Evolutionary conservation across 495 filamentous ascomycete species (phyloP), one percentile per base, ranked within the genome.

Genomic region (Oleoguttula mirabilis): DNA sequence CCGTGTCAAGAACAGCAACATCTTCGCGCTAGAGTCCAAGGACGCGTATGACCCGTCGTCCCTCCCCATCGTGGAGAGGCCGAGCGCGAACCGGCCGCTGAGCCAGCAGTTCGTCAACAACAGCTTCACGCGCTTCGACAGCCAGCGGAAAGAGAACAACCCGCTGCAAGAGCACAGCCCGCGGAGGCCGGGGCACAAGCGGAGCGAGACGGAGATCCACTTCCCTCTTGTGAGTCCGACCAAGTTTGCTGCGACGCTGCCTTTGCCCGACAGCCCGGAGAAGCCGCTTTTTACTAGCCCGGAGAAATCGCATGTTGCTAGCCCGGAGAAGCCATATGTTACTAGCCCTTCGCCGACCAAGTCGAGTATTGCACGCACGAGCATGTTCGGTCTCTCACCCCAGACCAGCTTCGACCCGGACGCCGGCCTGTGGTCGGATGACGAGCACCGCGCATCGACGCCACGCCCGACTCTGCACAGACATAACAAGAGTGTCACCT

Each of bases 1-100:
- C 28, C 80, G 90, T 30, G 90, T 98, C 37, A 93, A 90, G 65
- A 96, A 94, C 65, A 90, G 87, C 69, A 88, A 75, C 65, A 94
- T 95, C 70, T 83, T 94, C 52, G 82, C 84, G 17, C 81, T 84
- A 21, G 84, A 93, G 60, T 73, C 82, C 50, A 83, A 85, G 55
- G 73, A 88, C 53, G 84, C 94, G 55, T 92, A 94, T 59, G 86
- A 94, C 54, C 86, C 86, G 10, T 66, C 82, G n/a, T 72, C 77
- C 38, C 60, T 80, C 19, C 80, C 79, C 7, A 64, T 81, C 28
- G 68, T 84, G 10, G 82, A 92, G 52, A 71, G 88, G 45, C 88
- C 88, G 10, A 39, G 14, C 20, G 40, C 45, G 5, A 47, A 47
- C 23, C 11, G 74, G 14, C 69, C 74, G 0, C 59, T 77, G 0